These are phyloP conservation scores for Sideroxylon spinosum DNA, from an alignment of 179 eudicot species.

Conservation along the genomic window DNA sequence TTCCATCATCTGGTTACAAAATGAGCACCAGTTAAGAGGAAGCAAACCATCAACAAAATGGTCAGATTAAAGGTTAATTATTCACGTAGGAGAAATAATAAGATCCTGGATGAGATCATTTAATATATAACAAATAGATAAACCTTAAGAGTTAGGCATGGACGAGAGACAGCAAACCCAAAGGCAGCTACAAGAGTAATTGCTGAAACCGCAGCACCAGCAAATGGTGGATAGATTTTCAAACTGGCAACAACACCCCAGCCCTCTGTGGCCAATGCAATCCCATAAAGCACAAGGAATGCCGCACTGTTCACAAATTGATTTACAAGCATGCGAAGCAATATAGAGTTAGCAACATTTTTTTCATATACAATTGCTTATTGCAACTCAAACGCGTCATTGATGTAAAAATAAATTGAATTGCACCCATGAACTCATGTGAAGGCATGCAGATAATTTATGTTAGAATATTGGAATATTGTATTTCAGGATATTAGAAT, in stretches of 20 bases:
- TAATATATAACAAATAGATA: not conserved
- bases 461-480: too few species aligned
- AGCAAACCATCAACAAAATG: constrained; percentile 1
- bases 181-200: constrained; percentile 93
- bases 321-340: constrained; percentile 11
- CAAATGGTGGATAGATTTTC: constrained; percentile 90
- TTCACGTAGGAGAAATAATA: not conserved
- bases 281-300: constrained; percentile 85
- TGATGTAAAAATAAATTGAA: too few species aligned
- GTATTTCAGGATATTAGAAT: too few species aligned
- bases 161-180: constrained; percentile 98
- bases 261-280: constrained; percentile 92
- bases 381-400: not conserved
- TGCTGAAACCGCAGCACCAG: constrained; percentile 99
- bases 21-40: constrained; percentile 6
- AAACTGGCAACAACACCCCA: constrained; percentile 99
- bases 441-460: not conserved
- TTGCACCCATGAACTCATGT: not conserved
- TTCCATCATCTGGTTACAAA: constrained; percentile 78
- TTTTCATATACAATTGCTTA: not conserved
- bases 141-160: constrained; percentile 95
- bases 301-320: constrained; percentile 61
- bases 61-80: not conserved
- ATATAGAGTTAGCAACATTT: not conserved
- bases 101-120: not conserved